Percentiles rank a stretch among this genome's conserved stretches.
Evolutionary conservation across 805 yeast species (phyloP).

Genomic region (Metschnikowia lunata): DNA sequence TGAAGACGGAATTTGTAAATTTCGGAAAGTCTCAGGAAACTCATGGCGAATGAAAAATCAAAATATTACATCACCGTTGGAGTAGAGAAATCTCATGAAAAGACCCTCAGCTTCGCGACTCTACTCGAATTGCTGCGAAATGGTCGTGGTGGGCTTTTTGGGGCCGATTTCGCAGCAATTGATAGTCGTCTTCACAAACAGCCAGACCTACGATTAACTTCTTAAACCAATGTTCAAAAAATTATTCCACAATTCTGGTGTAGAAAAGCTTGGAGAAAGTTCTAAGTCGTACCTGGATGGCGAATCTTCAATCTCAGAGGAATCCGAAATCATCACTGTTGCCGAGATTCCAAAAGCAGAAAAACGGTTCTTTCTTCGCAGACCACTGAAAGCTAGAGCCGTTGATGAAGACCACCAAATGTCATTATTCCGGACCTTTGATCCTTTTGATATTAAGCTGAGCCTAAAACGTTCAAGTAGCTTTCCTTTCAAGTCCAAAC

Average conservation of each 20-base stretch:
- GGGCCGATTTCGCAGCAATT: conserved; percentile 5
- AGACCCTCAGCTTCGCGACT: too few species aligned
- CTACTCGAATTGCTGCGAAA: too few species aligned
- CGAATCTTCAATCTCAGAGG: conserved; percentile 8
- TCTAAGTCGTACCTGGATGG: background rate
- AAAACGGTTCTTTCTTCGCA: conserved; percentile 11
- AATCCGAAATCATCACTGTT: conserved; percentile 8
- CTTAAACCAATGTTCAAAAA: conserved; percentile 12
- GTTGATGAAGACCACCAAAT: background rate
- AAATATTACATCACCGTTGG: too few species aligned
- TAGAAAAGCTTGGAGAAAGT: conserved; percentile 4
- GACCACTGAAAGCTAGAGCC: conserved; percentile 3
- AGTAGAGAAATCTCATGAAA: too few species aligned
- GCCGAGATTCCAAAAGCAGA: conserved; percentile 9
- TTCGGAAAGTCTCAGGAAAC: too few species aligned
- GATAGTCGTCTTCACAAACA: conserved; percentile 1
- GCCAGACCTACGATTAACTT: background rate
- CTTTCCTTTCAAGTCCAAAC: conserved; percentile 7
- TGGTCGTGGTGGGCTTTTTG: background rate
- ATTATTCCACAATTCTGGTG: conserved; percentile 9
- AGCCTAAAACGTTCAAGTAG: conserved; percentile 10
- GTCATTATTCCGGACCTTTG: conserved; percentile 8
- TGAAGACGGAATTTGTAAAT: too few species aligned
- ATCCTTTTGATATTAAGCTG: conserved; percentile 12
- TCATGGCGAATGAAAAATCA: too few species aligned